Conservation (phyloP, 352 stramenopile species). For the Phytophthora cryptogea region DNA sequence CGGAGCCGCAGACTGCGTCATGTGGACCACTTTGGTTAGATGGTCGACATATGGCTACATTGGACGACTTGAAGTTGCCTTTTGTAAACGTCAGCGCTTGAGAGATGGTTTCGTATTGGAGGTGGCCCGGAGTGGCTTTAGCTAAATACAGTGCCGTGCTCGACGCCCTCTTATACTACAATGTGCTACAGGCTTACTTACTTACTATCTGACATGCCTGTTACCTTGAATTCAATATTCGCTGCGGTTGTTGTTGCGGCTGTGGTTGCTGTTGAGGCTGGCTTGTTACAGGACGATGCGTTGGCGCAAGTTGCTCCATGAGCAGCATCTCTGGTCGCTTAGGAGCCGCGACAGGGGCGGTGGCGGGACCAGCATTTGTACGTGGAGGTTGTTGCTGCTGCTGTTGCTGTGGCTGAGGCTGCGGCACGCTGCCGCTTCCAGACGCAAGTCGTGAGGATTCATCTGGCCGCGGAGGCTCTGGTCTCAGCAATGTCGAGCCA, state of each 20-base stretch:
- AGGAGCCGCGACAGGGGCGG: constrained; percentile 8
- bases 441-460: constrained; percentile 39
- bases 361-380: constrained; percentile 15
- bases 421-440: constrained; percentile 22
- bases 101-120: constrained; percentile 32
- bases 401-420: constrained; percentile 10
- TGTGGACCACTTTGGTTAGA: constrained; percentile 16
- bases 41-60: constrained; percentile 12
- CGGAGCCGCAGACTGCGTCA: constrained; percentile 1
- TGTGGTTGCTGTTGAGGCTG: constrained; percentile 33
- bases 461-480: constrained; percentile 29
- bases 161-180: constrained; percentile 43
- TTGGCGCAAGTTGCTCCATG: constrained; percentile 38
- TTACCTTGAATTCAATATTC: constrained; percentile 48
- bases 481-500: constrained; percentile 33
- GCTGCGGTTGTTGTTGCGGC: constrained; percentile 36
- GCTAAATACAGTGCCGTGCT: constrained; percentile 33
- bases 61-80: no score
- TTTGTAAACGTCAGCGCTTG: background rate
- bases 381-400: constrained; percentile 8
- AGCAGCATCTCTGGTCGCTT: constrained; percentile 46
- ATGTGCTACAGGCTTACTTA: constrained; percentile 47
- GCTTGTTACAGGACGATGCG: constrained; percentile 29
- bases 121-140: constrained; percentile 20
- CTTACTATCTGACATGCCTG: constrained; percentile 47